Conservation (phyloP, 495 filamentous ascomycete species). For the Apiosordaria backusii region DNA sequence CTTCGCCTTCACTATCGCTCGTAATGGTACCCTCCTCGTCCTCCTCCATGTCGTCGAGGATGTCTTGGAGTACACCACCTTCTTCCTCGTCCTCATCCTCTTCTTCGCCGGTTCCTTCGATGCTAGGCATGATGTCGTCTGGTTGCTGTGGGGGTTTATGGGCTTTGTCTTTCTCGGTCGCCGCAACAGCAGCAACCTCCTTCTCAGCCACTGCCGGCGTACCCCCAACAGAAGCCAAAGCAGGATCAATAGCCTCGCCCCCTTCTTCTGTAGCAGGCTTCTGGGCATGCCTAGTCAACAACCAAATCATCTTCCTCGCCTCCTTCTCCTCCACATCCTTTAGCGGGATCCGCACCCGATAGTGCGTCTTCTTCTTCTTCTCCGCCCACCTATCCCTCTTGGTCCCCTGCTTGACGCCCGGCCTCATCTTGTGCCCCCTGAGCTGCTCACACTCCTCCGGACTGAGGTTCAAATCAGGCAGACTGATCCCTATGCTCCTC, state of each 20-base stretch:
- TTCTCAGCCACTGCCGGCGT: slow-evolving; percentile 4
- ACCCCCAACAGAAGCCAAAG: background rate
- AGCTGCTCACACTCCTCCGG: slow-evolving; percentile 37
- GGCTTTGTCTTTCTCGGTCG: slow-evolving; percentile 8
- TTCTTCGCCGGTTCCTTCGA: background rate
- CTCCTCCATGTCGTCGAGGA: slow-evolving; percentile 10
- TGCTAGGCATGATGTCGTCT: background rate
- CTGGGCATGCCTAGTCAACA: slow-evolving; percentile 16
- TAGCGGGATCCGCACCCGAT: slow-evolving; percentile 41
- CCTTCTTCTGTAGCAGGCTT: background rate
- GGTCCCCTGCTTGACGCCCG: slow-evolving; percentile 20
- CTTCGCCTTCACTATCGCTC: slow-evolving; percentile 3
- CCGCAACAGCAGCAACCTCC: background rate
- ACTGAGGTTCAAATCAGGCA: slow-evolving; percentile 53
- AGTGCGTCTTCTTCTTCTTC: slow-evolving; percentile 28
- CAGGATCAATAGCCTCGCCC: background rate
- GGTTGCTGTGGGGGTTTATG: slow-evolving; percentile 13
- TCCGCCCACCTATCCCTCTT: slow-evolving; percentile 23
- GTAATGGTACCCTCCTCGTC: slow-evolving; percentile 9
- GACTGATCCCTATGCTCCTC: slow-evolving; percentile 46
- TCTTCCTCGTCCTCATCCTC: slow-evolving; percentile 12
- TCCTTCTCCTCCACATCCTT: slow-evolving; percentile 32
- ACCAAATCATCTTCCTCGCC: slow-evolving; percentile 33
- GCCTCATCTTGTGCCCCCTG: slow-evolving; percentile 28
- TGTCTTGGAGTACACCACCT: background rate